Percentiles rank a stretch among this genome's conserved stretches.
Conservation (phyloP, 2,329 filamentous ascomycete genomes). For the Clonostachys rhizophaga region DNA sequence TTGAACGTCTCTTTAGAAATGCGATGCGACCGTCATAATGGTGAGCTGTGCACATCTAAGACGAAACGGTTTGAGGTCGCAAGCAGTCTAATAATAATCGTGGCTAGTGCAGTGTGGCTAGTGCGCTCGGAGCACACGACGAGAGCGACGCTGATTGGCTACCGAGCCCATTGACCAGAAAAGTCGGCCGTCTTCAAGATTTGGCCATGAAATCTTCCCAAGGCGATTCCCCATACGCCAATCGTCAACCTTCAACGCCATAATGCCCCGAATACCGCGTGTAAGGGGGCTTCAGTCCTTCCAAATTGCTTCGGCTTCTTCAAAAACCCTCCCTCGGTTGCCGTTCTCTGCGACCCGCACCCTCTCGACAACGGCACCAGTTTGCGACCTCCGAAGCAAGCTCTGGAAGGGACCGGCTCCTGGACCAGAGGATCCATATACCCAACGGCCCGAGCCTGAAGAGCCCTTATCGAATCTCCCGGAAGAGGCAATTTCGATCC, state of each 20-base stretch:
- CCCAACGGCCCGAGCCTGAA: constrained; percentile 19
- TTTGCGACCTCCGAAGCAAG: constrained; percentile 25
- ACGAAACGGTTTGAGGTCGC: neutral
- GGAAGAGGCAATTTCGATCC: constrained; percentile 16
- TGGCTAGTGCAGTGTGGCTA: neutral
- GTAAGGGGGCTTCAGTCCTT: constrained; percentile 24
- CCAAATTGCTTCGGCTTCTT: constrained; percentile 13
- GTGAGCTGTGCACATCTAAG: too few species aligned
- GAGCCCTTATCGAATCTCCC: constrained; percentile 17
- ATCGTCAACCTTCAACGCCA: too few species aligned
- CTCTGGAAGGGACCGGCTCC: constrained; percentile 33
- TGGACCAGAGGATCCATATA: constrained; percentile 31
- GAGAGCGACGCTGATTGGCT: too few species aligned
- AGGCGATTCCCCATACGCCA: too few species aligned
- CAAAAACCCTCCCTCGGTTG: constrained; percentile 13
- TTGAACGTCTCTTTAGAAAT: neutral
- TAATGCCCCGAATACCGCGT: constrained; percentile 37
- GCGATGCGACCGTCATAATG: neutral
- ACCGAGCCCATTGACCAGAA: too few species aligned
- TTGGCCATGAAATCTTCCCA: too few species aligned
- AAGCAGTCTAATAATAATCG: neutral
- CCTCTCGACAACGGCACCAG: constrained; percentile 26
- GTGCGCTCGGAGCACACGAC: neutral
- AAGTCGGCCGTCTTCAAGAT: too few species aligned
- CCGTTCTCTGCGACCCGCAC: constrained; percentile 16